Base-by-base conservation (phyloP, 139 green algal species). In the Nannochloris sp. region DNA sequence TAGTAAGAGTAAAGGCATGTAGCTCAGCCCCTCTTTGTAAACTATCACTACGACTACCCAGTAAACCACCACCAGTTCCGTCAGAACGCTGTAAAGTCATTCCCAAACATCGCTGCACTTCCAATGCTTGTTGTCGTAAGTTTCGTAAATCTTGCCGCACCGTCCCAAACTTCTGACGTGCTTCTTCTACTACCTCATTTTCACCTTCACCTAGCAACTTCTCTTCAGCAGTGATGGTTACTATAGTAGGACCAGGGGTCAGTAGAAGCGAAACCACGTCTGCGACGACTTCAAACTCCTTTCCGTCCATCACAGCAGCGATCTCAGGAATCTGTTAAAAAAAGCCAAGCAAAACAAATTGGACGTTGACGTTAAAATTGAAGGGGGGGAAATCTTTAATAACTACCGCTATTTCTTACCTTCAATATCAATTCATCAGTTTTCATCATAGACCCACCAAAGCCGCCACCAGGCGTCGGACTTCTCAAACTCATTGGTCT, bases 271-370 rank as follows among this genome's bases (percentile, higher is more conserved):
- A 33, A 48, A 76, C 63, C 2, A 89, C 81, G 25, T 85, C 83
- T 23, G 77, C 47, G 30, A 91, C 58, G 29, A 90, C 65, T 25
- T 87, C 70, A 54, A 87, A 91, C 71, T 91, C 82, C 8, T 66
- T 48, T 47, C 61, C 65, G 65, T 91, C 83, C 70, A 91, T 75
- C 8, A 65, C 31, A 15, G 73, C 82, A 14, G 62, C 42, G 23
- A 86, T 79, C 27, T 72, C 68, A 0, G 72, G 76, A 29, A 83
- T 63, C 34, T 68, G 37, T 35, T 77, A 55, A 38, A 4, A 14
- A 24, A 27, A 46, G 8, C n/a, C 30, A 32, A 61, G 19, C 24
- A 12, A 35, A 31, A 54, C 7, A 35, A 5, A 7, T 62, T 6
- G 19, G 54, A 10, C 9, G 4, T 45, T 23, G 59, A 30, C 19